Evolutionary conservation across 176 grass and related monocot species (phyloP).

Genomic region (Oryza glaberrima): DNA sequence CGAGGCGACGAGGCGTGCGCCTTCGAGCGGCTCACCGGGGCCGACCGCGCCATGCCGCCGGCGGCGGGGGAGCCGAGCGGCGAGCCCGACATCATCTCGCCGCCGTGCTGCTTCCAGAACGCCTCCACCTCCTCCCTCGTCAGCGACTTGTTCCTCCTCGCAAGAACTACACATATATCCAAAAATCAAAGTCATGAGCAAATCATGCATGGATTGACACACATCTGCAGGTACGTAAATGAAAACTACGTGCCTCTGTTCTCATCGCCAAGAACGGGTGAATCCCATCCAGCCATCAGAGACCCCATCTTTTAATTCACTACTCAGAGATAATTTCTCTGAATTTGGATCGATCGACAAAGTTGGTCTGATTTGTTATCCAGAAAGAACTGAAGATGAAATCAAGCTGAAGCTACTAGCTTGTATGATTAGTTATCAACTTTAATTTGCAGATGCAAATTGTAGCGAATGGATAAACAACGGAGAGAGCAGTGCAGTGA

Average conservation of each 20-base stretch:
- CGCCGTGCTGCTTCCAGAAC: constrained; percentile 62
- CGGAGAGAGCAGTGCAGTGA: background rate
- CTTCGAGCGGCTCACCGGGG: background rate
- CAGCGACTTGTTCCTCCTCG: constrained; percentile 68
- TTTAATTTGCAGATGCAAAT: background rate
- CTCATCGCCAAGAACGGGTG: constrained; percentile 44
- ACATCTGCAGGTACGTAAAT: background rate
- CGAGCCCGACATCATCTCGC: constrained; percentile 12
- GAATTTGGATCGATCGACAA: background rate
- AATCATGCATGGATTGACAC: background rate
- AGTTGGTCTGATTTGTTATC: background rate
- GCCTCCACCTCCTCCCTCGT: constrained; percentile 82
- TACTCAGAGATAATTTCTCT: background rate
- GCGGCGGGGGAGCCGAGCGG: constrained; percentile 28
- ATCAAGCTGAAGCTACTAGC: background rate
- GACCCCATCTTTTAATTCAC: constrained; percentile 62
- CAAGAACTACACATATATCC: constrained; percentile 43
- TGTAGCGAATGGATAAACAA: background rate
- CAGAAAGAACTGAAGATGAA: background rate
- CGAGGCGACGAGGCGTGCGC: background rate
- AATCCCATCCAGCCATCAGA: constrained; percentile 91
- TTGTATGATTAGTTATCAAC: no score
- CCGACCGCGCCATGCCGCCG: background rate
- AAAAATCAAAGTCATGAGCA: background rate
- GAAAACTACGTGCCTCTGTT: constrained; percentile 40